Evolutionary conservation across 768 basidiomycete genomes (phyloP).

Genomic region (Leccinum truebloodii): DNA sequence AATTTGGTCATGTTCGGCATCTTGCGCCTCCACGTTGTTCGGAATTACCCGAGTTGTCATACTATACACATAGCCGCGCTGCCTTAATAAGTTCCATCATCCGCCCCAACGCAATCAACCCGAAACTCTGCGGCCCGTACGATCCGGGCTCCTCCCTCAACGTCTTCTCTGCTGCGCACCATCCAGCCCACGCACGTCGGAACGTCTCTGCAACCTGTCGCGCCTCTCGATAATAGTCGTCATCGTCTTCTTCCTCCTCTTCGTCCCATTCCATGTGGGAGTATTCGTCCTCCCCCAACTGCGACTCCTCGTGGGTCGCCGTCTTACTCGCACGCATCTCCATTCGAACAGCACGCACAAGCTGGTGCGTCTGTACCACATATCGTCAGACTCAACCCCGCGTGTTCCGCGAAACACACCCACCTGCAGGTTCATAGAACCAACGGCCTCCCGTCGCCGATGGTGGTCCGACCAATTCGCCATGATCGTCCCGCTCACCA

Average conservation of each 20-base stretch:
- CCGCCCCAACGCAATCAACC: conserved; percentile 43
- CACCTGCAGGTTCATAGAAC: conserved; percentile 48
- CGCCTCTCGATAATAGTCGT: conserved; percentile 30
- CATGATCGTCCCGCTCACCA: conserved; percentile 48
- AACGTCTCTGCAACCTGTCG: conserved; percentile 34
- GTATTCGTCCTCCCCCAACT: conserved; percentile 31
- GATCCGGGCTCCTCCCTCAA: conserved; percentile 24
- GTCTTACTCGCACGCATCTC: conserved; percentile 28
- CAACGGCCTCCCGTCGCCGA: conserved; percentile 39
- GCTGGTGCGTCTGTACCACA: conserved; percentile 38
- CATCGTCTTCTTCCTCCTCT: conserved; percentile 25
- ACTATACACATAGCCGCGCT: conserved; percentile 8
- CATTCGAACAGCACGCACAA: conserved; percentile 38
- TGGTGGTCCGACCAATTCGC: conserved; percentile 45
- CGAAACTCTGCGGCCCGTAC: conserved; percentile 48
- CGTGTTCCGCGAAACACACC: conserved; percentile 7
- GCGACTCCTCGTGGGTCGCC: conserved; percentile 16
- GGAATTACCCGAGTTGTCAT: not conserved
- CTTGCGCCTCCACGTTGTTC: conserved; percentile 27
- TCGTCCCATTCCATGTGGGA: conserved; percentile 24
- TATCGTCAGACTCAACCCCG: not conserved
- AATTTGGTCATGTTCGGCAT: conserved; percentile 22
- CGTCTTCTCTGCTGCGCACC: conserved; percentile 39
- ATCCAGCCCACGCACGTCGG: conserved; percentile 45
- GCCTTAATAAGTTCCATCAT: conserved; percentile 43